Conservation (phyloP, 805 yeast species). For the Candida orba region DNA sequence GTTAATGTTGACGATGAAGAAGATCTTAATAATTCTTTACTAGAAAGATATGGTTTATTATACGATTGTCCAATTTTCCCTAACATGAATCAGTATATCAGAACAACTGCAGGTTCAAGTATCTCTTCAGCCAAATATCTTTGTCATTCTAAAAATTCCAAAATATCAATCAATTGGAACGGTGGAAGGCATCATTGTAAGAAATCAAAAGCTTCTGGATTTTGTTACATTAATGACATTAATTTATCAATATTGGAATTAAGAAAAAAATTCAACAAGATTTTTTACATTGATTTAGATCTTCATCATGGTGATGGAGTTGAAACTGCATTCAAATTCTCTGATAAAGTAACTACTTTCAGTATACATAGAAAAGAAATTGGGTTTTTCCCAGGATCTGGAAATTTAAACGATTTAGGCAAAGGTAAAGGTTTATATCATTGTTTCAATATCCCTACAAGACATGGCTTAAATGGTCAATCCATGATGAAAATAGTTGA, state of each 20-base stretch:
- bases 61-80: conserved; percentile 65
- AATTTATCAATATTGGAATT: conserved; percentile 48
- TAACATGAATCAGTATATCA: conserved; percentile 41
- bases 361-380: conserved; percentile 58
- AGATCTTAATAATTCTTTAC: neutral
- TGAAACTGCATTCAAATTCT: conserved; percentile 51
- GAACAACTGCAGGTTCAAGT: conserved; percentile 49
- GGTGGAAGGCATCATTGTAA: conserved; percentile 75
- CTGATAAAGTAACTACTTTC: conserved; percentile 49
- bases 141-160: conserved; percentile 14
- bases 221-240: conserved; percentile 68
- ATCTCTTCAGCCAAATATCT: conserved; percentile 36
- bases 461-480: conserved; percentile 47
- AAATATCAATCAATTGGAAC: conserved; percentile 57
- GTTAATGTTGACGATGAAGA: conserved; percentile 1
- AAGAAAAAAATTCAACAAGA: conserved; percentile 36
- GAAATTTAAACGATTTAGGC: conserved; percentile 33
- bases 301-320: conserved; percentile 83
- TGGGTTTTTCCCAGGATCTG: conserved; percentile 75
- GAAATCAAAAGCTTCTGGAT: conserved; percentile 53
- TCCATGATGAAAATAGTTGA: conserved; percentile 31
- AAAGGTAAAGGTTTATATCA: conserved; percentile 31
- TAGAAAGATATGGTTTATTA: conserved; percentile 38
- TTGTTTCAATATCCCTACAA: conserved; percentile 48
- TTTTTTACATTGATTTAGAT: conserved; percentile 65